Base-by-base conservation (phyloP, 75 land plant genomes). In the Azolla pinnata region DNA sequence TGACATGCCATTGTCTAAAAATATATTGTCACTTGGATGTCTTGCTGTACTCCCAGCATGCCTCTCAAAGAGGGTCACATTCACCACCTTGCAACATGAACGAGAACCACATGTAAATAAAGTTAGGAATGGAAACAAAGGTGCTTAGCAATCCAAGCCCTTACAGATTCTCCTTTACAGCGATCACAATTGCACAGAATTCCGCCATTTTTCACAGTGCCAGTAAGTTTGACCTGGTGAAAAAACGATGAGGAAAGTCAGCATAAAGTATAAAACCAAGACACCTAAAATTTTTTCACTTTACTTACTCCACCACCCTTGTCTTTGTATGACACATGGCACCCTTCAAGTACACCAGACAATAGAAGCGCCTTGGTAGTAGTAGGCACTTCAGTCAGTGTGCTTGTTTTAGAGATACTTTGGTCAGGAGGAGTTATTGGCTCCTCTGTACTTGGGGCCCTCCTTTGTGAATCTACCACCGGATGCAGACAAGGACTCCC, bases 31-130 rank as follows among this genome's bases (percentile, higher is more conserved):
- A 51, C 84, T 75, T 14, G 95, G 81, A 56, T 76, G 86, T 60
- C 72, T 83, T 51, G 84, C 84, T 16, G 63, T 58, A 48, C 93
- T 82, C 25, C 84, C 81, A 61, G 88, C 95, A 68, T 92, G 97
- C 56, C 67, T 62, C 73, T 92, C 96, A 69, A 92, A 92, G 25
- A 74, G 44, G 51, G 74, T 72, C 20, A 81, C 79, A 8, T 77
- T 70, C 32, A 88, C 64, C 31, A 75, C 77, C 97, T 92, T 33
- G 53, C 7, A 50, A 50, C 19, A 50, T 24, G 18, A 50, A 24
- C 4, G 7, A 20, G 4, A 50, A 50, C 19, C 7, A 50, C 49
- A 46, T 4, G 49, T 19, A 31, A 16, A 33, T 4, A 32, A 31
- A 16, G 27, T 14, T 29, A 29, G 26, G 38, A 32, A 33, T 42